Evolutionary conservation across 495 filamentous ascomycete species (phyloP), one percentile per base, ranked within the genome.

Genomic region (Aspergillus baeticus): DNA sequence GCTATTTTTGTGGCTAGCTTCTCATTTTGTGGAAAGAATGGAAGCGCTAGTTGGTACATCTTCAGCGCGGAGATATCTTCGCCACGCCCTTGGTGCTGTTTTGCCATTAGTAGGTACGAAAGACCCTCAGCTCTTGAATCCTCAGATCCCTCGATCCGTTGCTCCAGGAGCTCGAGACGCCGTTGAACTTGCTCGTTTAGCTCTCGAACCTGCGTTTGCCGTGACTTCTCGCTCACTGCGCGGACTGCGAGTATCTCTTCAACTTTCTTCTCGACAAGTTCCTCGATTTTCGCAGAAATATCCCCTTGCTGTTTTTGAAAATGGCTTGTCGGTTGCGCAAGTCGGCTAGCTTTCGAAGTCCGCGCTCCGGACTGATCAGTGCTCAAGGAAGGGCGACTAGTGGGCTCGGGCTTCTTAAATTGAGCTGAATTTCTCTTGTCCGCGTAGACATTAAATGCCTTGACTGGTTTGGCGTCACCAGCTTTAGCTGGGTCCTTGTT

Each of bases 221-320:
- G 62, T 3, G 78, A 74, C 47, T 78, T 66, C 22, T 80, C 77
- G 61, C 76, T 77, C 23, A 80, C 61, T 11, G 78, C 76, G 22
- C 87, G 83, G 8, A 87, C 81, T 2, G 92, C 91, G 1, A 98
- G 74, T 31, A 94, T 89, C 66, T 96, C 92, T 41, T 87, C 86
- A 0, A 98, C 90, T 59, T 96, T 96, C 64, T 85, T 87, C 66
- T 94, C 88, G 6, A 98, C 90, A 69, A 97, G 84, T 41, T 92
- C 90, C 63, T 96, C 92, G 36, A 96, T 92, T 52, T 81, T 84
- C n/a, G 82, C 85, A 4, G 88, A 89, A 4, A 96, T 64, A 21
- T 77, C 67, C n/a, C 68, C 70, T 15, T 69, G 53, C 14, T 52
- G 52, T 17, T 60, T 60, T 45, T 48, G 59, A 13, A 72, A 59